These are phyloP conservation scores for Exophiala calicioides DNA, from an alignment of 2,329 filamentous ascomycete genomes.

Conservation along the genomic window DNA sequence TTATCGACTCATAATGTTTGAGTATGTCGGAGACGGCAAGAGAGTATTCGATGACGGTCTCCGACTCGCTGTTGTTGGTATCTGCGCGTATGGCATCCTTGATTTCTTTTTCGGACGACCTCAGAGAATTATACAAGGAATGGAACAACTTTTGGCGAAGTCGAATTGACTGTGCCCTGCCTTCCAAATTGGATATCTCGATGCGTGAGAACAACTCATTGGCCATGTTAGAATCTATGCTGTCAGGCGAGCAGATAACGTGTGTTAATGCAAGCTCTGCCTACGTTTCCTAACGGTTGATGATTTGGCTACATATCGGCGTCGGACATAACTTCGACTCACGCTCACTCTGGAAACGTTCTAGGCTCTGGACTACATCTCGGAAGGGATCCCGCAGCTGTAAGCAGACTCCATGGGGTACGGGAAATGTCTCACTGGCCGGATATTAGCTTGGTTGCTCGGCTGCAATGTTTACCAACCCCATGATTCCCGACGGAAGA, in stretches of 20 bases:
- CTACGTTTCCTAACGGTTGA: conserved; percentile 20
- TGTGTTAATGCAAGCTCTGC: conserved; percentile 30
- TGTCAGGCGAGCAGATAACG: conserved; percentile 28
- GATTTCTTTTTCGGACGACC: conserved; percentile 34
- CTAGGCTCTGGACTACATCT: no score
- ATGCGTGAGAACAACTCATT: conserved; percentile 37
- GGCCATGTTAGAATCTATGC: conserved; percentile 24
- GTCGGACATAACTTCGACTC: no score
- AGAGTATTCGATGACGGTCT: conserved; percentile 37
- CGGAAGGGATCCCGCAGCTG: no score
- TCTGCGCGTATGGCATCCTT: conserved; percentile 38
- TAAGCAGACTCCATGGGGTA: no score
- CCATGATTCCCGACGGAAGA: not conserved
- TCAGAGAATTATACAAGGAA: conserved; percentile 38
- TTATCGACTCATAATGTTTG: conserved; percentile 34
- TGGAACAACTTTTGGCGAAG: conserved; percentile 45
- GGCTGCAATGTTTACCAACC: not conserved
- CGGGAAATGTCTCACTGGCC: no score
- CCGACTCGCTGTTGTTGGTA: conserved; percentile 34
- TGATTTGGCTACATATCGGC: no score
- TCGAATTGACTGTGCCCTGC: conserved; percentile 40
- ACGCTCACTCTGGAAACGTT: no score
- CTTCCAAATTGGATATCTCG: conserved; percentile 40
- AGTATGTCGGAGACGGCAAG: conserved; percentile 36
- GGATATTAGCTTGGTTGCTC: no score